Evolutionary conservation across 495 filamentous ascomycete species (phyloP), one percentile per base, ranked within the genome.

Genomic region (Aspergillus bertholletiae): DNA sequence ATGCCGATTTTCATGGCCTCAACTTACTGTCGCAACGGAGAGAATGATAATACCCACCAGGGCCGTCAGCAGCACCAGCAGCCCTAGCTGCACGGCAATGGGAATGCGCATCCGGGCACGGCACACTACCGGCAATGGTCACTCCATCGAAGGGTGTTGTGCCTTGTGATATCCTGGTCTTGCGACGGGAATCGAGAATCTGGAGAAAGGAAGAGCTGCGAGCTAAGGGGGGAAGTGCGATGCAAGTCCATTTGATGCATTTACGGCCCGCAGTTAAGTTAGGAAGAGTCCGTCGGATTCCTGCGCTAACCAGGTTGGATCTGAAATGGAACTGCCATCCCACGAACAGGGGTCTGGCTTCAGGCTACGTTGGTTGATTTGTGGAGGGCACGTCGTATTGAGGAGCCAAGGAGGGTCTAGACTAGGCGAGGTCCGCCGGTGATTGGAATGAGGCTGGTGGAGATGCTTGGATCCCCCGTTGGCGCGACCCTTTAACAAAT

Each of bases 71-170:
- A 91, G 70, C 61, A 92, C 87, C 39, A 93, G 79, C 67, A 85
- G 77, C 54, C 79, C 88, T 49, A 95, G 76, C 79, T 95, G 90
- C 73, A 89, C 84, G 56, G 89, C 80, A 63, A 95, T 95, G 21
- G 88, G 84, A 68, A 94, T 84, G 64, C 89, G 80, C 88, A 95
- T 92, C 54, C 61, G 63, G 53, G 37, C 13, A 40, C 37, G 37
- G 17, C 37, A 2, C 3, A n/a, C 1, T 28, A 5, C 34, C 34
- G 17, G 6, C 13, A 4, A 37, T 6, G 12, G 34, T 37, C 34
- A 37, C 13, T 15, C 34, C 34, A 37, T 37, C 13, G 30, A 32
- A 12, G 8, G 30, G 30, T 5, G 30, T 32, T 32, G 30, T 32
- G 2, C 8, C 13, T 32, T 7, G 3, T 1, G 30, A 32, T 11